A percentile compares a stretch with the other conserved stretches of the same genome.
Conservation (phyloP, 768 basidiomycete genomes). For the Mycena haematopus region DNA sequence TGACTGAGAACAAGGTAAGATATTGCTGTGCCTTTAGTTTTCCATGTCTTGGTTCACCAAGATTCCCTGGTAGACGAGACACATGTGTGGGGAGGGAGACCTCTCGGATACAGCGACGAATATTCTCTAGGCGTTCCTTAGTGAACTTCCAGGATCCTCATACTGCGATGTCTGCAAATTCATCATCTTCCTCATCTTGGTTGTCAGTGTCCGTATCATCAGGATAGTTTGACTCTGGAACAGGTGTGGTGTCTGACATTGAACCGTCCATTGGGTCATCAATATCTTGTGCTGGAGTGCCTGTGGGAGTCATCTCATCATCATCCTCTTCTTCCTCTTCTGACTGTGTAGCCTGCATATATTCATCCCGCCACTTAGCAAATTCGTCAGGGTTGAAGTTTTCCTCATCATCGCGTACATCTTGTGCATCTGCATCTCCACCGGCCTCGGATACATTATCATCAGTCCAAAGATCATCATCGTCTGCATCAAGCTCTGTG, state of each 20-base stretch:
- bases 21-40: neutral
- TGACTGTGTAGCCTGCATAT: neutral
- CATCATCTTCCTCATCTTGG: neutral
- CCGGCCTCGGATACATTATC: slow-evolving; percentile 15
- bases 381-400: neutral
- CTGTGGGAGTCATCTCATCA: no score
- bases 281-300: no score
- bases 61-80: slow-evolving; percentile 29
- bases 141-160: slow-evolving; percentile 11
- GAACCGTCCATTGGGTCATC: no score
- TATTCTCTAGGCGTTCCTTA: neutral
- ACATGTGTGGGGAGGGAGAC: slow-evolving; percentile 26
- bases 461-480: slow-evolving; percentile 16
- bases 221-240: no score
- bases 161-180: slow-evolving; percentile 20
- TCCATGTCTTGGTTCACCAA: slow-evolving; percentile 20
- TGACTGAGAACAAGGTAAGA: neutral
- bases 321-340: neutral
- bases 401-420: neutral
- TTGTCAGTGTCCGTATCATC: no score
- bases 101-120: slow-evolving; percentile 4
- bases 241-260: no score
- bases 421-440: neutral
- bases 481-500: slow-evolving; percentile 10
- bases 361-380: neutral